These are phyloP conservation scores for Suillus luteus DNA, from an alignment of 768 basidiomycete genomes.

Conservation along the genomic window DNA sequence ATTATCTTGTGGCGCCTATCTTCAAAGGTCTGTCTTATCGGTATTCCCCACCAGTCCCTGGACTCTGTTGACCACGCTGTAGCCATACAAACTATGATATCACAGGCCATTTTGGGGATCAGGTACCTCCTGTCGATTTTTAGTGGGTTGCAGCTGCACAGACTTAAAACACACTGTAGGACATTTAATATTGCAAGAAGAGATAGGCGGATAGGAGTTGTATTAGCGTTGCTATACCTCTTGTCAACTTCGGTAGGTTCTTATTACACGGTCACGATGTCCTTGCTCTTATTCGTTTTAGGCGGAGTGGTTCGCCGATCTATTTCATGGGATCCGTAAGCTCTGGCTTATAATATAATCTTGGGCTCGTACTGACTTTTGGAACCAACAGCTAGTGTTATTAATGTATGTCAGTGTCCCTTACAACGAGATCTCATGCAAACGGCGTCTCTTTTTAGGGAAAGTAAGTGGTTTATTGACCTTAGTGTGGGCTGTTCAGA, in stretches of 20 bases:
- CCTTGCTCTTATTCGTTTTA: background rate
- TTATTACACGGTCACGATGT: background rate
- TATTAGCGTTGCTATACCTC: background rate
- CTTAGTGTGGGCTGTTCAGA: background rate
- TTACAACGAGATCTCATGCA: slow-evolving; percentile 34
- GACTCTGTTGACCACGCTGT: background rate
- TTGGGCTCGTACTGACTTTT: background rate
- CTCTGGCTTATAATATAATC: background rate
- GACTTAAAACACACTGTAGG: background rate
- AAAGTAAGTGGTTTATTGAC: background rate
- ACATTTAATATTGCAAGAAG: background rate
- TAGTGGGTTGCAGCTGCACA: slow-evolving; percentile 22
- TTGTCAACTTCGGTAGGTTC: background rate
- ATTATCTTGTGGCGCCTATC: slow-evolving; percentile 52
- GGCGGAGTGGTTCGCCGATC: background rate
- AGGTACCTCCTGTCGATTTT: slow-evolving; percentile 46
- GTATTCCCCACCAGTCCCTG: background rate
- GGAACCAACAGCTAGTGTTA: background rate
- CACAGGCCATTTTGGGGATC: slow-evolving; percentile 63
- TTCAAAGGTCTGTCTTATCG: slow-evolving; percentile 54
- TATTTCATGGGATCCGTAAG: background rate
- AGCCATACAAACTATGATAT: slow-evolving; percentile 56
- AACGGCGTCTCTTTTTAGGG: slow-evolving; percentile 1
- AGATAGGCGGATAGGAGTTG: background rate
- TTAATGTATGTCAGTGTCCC: slow-evolving; percentile 23